These are phyloP conservation scores for Colletotrichum limetticola DNA, from an alignment of 2,329 filamentous ascomycete species.

Conservation along the genomic window DNA sequence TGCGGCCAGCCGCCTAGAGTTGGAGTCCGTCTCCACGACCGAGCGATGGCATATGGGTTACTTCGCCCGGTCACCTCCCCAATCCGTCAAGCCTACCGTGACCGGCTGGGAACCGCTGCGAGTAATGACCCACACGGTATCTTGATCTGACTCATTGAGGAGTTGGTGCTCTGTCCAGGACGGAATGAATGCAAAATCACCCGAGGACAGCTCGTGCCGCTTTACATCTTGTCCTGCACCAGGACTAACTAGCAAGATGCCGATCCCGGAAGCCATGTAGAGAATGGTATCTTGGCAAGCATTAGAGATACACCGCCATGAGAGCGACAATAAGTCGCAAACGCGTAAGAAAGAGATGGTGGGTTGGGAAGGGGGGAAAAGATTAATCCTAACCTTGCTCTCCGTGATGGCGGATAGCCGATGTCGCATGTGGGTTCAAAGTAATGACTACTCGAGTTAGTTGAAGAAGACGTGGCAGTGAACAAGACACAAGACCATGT, in stretches of 20 bases:
- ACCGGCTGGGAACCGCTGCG: conserved; percentile 70
- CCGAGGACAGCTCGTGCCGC: conserved; percentile 66
- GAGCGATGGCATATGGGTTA: background rate
- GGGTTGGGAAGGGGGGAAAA: conserved; percentile 4
- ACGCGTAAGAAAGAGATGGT: background rate
- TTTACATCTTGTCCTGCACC: conserved; percentile 61
- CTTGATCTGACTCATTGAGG: conserved; percentile 70
- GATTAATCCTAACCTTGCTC: conserved; percentile 64
- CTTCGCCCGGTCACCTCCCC: conserved; percentile 62
- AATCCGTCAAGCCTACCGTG: conserved; percentile 71
- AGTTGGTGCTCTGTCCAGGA: conserved; percentile 78
- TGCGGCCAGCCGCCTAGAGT: background rate
- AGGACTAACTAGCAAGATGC: conserved; percentile 68
- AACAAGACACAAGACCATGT: background rate
- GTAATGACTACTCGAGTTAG: conserved; percentile 63
- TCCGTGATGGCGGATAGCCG: conserved; percentile 75
- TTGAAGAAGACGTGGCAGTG: conserved; percentile 19
- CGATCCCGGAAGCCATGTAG: conserved; percentile 71
- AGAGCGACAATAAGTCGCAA: background rate
- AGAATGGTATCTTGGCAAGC: conserved; percentile 70
- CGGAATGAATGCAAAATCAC: conserved; percentile 78
- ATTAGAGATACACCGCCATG: conserved; percentile 18
- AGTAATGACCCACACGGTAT: conserved; percentile 74
- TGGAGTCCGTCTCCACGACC: background rate
- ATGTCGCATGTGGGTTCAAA: conserved; percentile 69